These are phyloP conservation scores for Cladosporium cucumerinum DNA, from an alignment of 2,329 filamentous ascomycete species.

Conservation along the genomic window DNA sequence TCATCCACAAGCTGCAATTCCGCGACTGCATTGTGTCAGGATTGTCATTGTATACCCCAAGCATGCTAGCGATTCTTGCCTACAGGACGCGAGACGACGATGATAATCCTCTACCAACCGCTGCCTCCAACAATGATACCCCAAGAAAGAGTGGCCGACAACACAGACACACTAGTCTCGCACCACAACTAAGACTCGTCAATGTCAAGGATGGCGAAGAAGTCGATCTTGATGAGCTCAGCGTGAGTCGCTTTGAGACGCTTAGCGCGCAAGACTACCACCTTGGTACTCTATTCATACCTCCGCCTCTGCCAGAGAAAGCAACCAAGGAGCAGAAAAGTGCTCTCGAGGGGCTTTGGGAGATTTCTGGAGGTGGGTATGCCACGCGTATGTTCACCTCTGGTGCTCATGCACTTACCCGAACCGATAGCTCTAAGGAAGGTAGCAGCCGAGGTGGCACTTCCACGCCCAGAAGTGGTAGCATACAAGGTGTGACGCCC, in stretches of 20 bases:
- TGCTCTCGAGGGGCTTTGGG: slow-evolving; percentile 83
- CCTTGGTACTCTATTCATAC: slow-evolving; percentile 75
- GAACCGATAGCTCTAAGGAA: slow-evolving; percentile 37
- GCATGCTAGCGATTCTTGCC: slow-evolving; percentile 83
- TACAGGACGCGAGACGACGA: slow-evolving; percentile 75
- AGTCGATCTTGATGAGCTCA: slow-evolving; percentile 77
- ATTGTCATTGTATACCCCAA: slow-evolving; percentile 92
- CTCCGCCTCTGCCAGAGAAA: slow-evolving; percentile 59
- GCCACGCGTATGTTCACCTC: slow-evolving; percentile 85
- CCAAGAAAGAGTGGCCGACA: slow-evolving; percentile 61
- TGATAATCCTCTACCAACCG: slow-evolving; percentile 48
- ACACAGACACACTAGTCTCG: slow-evolving; percentile 72
- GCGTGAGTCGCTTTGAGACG: slow-evolving; percentile 77
- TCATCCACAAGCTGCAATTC: slow-evolving; percentile 85
- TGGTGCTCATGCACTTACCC: slow-evolving; percentile 66
- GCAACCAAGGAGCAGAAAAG: slow-evolving; percentile 60
- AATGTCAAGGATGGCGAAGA: slow-evolving; percentile 80
- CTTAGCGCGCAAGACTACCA: slow-evolving; percentile 91
- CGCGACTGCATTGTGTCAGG: slow-evolving; percentile 96
- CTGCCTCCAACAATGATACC: slow-evolving; percentile 47
- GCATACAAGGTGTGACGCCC: slow-evolving; percentile 30
- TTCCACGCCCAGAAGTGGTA: slow-evolving; percentile 36
- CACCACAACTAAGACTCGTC: slow-evolving; percentile 86
- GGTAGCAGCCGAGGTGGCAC: slow-evolving; percentile 36
- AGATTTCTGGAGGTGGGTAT: slow-evolving; percentile 71